Evolutionary conservation across 1,284 basidiomycete genomes (phyloP).

Genomic region (Pseudomicrostroma phylloplanum): DNA sequence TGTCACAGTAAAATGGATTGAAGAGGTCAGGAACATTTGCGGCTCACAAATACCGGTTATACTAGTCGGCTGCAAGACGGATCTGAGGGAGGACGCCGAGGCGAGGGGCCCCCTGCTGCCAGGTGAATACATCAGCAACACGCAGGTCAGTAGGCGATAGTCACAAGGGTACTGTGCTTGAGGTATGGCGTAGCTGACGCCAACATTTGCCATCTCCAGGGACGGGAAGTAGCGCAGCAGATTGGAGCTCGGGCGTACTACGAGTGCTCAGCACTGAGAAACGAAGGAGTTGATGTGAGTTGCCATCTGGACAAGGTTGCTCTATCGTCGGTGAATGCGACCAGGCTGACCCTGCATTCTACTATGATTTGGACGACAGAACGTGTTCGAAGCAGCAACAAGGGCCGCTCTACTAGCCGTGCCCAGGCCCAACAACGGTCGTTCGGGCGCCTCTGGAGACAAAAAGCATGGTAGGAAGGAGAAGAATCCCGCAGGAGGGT

Average conservation of each 20-base stretch:
- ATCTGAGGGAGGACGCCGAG: slow-evolving; percentile 60
- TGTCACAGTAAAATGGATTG: slow-evolving; percentile 91
- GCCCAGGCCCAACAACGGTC: slow-evolving; percentile 12
- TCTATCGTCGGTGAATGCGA: not conserved
- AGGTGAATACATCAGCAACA: slow-evolving; percentile 9
- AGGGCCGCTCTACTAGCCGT: slow-evolving; percentile 40
- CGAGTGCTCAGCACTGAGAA: slow-evolving; percentile 41
- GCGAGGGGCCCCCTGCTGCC: slow-evolving; percentile 45
- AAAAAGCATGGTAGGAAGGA: not conserved
- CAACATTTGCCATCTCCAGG: slow-evolving; percentile 53
- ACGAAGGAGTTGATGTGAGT: slow-evolving; percentile 42
- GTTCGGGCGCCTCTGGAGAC: not conserved
- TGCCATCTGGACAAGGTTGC: not conserved
- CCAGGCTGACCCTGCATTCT: not conserved
- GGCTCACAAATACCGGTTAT: slow-evolving; percentile 67
- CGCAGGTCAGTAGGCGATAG: slow-evolving; percentile 14
- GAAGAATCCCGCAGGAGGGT: slow-evolving; percentile 8
- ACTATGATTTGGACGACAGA: slow-evolving; percentile 7
- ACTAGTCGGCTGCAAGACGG: slow-evolving; percentile 78
- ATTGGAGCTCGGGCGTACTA: slow-evolving; percentile 56
- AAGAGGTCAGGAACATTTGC: slow-evolving; percentile 43
- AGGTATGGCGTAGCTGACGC: not conserved
- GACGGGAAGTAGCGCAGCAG: slow-evolving; percentile 51
- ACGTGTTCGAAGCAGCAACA: slow-evolving; percentile 43
- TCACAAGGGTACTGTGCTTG: not conserved